Base-by-base conservation (phyloP, 495 filamentous ascomycete genomes). In the Penicillium atrosanguineum region DNA sequence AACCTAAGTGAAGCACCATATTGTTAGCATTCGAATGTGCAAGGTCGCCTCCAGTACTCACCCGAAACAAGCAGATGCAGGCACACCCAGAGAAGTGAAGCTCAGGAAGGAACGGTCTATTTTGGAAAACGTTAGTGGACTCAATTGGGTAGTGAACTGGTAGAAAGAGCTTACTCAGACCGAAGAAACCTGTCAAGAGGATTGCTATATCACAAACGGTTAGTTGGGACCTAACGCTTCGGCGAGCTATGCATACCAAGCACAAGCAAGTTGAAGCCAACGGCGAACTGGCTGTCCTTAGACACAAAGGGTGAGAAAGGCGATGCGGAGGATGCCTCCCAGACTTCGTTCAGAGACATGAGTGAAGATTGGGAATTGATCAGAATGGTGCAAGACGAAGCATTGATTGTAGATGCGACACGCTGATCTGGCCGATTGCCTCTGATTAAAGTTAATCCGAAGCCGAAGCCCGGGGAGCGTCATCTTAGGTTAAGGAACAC, bases 11-110 rank as follows among this genome's bases (percentile, higher is more conserved):
- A 53, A 29, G 64, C 44, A 15, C 9, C 40, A 38, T 14, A 53
- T 50, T 3, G 40, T 44, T 38, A 56, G 51, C 26, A 49, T 53
- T 28, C 2, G 12, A 4, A 23, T 6, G 12, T 25, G 11, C 15
- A 18, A 19, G 20, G 0, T 12, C 11, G 15, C 42, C 29, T n/a
- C 38, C 31, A 34, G 34, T 26, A 78, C 83, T 65, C 84, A 97
- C 94, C 90, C 95, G 73, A 96, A 83, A 48, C 89, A 86, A 59
- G 95, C 63, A 44, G 91, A 91, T 53, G 94, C 93, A 44, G 95
- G 93, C 41, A 96, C 59, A 39, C 91, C 94, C 55, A 94, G 75
- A n/a, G 91, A 59, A 23, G 84, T 79, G 44, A 96, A 77, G 67
- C 82, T 91, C 55, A 80, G 66, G 55, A 96, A 67, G n/a, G 91